Percentiles rank a stretch among this genome's conserved stretches.
Conservation (phyloP, 306 rosid species). For the Abrus precatorius region DNA sequence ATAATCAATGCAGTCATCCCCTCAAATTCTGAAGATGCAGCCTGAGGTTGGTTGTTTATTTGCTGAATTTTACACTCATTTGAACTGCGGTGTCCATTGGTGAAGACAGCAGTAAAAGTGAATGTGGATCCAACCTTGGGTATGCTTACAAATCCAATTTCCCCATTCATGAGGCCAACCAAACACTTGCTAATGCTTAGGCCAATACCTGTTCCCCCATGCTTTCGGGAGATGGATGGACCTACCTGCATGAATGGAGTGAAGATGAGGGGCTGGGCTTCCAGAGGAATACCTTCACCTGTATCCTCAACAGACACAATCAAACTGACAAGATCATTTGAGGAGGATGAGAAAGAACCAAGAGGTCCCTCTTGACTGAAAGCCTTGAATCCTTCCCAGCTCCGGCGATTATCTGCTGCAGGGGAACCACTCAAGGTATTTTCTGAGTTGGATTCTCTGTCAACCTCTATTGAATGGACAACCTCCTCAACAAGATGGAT, state of each 20-base stretch:
- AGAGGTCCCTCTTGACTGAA: conserved; percentile 69
- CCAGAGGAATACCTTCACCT: conserved; percentile 92
- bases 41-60: conserved; percentile 65
- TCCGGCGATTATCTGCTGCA: conserved; percentile 66
- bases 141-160: conserved; percentile 85
- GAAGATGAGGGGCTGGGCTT: conserved; percentile 78
- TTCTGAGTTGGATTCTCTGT: conserved; percentile 65
- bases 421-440: conserved; percentile 91
- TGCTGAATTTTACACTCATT: conserved; percentile 62
- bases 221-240: conserved; percentile 86
- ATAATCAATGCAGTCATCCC: conserved; percentile 83
- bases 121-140: conserved; percentile 93
- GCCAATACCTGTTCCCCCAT: conserved; percentile 99
- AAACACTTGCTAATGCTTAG: conserved; percentile 97
- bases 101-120: conserved; percentile 87
- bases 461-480: conserved; percentile 73
- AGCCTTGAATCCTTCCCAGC: conserved; percentile 81
- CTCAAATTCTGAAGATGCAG: conserved; percentile 69
- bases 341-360: conserved; percentile 61
- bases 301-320: conserved; percentile 98
- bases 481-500: conserved; percentile 90
- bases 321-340: conserved; percentile 68
- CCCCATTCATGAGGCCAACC: conserved; percentile 97
- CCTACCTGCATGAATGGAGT: conserved; percentile 98
- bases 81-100: conserved; percentile 59